These are phyloP conservation scores for Mallotus nudiflorus DNA, from an alignment of 345 rosid species.

Conservation along the genomic window DNA sequence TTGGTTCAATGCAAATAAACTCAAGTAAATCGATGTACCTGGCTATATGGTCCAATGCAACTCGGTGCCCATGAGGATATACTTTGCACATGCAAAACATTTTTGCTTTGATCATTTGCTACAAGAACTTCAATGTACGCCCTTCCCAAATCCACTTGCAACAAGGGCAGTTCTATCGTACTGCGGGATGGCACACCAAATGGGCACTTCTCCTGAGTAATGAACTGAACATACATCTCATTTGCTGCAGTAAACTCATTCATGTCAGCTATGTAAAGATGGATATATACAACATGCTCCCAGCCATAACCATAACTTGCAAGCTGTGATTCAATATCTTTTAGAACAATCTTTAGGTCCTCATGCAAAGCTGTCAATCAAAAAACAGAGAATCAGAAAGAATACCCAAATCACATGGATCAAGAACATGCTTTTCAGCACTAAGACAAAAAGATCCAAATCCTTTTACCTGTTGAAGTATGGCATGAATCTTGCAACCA, in stretches of 20 bases:
- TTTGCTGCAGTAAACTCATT: constrained; percentile 72
- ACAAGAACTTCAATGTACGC: constrained; percentile 83
- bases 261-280: constrained; percentile 90
- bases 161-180: constrained; percentile 84
- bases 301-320: constrained; percentile 54
- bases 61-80: constrained; percentile 99
- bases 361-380: constrained; percentile 59
- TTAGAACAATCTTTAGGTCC: constrained; percentile 62
- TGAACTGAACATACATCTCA: constrained; percentile 79
- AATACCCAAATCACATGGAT: not conserved
- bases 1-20: not conserved
- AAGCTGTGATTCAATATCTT: constrained; percentile 63
- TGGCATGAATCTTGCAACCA: constrained; percentile 62
- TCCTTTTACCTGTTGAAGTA: constrained; percentile 56
- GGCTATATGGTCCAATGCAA: constrained; percentile 99
- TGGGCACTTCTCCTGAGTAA: constrained; percentile 86
- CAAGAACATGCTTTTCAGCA: constrained; percentile 1
- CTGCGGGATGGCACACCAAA: constrained; percentile 98
- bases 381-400: constrained; percentile 14
- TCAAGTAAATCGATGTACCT: constrained; percentile 44
- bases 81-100: constrained; percentile 93
- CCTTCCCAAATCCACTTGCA: constrained; percentile 67
- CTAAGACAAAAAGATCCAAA: not conserved
- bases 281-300: constrained; percentile 83
- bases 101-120: constrained; percentile 66